Base-by-base conservation (phyloP, 2,329 filamentous ascomycete species). In the Colletotrichum neosansevieriae region DNA sequence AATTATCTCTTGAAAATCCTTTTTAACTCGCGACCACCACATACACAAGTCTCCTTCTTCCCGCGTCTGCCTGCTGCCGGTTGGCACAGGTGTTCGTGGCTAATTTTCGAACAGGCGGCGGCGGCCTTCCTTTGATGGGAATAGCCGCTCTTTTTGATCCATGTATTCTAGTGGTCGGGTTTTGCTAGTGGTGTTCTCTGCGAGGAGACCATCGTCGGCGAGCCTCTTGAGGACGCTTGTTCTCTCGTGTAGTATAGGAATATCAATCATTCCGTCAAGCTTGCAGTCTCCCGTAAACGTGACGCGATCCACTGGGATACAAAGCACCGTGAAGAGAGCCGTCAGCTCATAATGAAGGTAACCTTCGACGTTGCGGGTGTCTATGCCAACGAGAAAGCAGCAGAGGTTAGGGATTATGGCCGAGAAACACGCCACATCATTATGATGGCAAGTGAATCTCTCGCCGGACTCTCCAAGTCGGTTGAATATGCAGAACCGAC, bases 131-230 rank as follows among this genome's bases (percentile, higher is more conserved):
- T 15, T 3, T 49, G 1, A n/a, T 32, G 19, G 36, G 44, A 58
- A 34, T 29, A 44, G 11, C 56, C 29, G 56, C 42, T 36, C 42
- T 58, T 58, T 24, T 42, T 58, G 1, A 3, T 53, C 36, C 34
- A 10, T 58, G 40, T 58, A 58, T 44, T 49, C 4, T 38, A 58
- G 29, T 58, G 42, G 56, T 47, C 38, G 42, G 56, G 40, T 45
- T 24, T 9, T 36, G 12, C n/a, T 12, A 34, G 15, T 15, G 2
- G 24, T 34, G 19, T 44, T 24, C 32, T 10, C 29, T 12, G 10
- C 42, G 7, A 58, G 56, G 11, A 4, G 29, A 47, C 11, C n/a
- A 3, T 11, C 2, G 4, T 2, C 4, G 36, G 3, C 11, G 4
- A 47, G 19, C 17, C 56, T 24, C 29, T 42, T 32, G 15, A 40